phyloP scores from a whole-genome alignment of 768 basidiomycete genomes.

The Hortiboletus flavorubellus region DNA sequence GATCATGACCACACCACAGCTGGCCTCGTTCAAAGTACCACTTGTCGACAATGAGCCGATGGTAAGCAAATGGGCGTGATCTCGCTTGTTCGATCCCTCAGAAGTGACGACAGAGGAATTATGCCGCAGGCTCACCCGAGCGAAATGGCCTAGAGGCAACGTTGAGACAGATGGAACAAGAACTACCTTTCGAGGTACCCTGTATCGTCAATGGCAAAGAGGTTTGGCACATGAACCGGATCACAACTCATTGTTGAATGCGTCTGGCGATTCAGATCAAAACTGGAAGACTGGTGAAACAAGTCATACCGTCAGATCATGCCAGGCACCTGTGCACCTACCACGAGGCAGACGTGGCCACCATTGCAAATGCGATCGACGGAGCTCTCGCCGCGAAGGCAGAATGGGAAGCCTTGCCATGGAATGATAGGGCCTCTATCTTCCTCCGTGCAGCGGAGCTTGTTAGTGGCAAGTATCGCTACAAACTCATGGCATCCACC shows the following conservation, averaged over 20 bases:
- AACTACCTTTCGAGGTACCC: conserved; percentile 89
- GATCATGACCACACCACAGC: conserved; percentile 65
- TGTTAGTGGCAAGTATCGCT: conserved; percentile 92
- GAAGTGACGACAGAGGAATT: conserved; percentile 53
- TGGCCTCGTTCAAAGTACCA: conserved; percentile 85
- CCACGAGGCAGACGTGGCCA: conserved; percentile 81
- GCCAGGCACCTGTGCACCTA: conserved; percentile 77
- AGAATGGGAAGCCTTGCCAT: conserved; percentile 92
- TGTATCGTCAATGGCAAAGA: conserved; percentile 88
- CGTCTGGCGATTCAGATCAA: conserved; percentile 50
- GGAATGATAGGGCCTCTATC: conserved; percentile 96
- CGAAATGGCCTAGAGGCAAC: conserved; percentile 69
- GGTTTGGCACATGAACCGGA: conserved; percentile 40
- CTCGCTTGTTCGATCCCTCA: not conserved
- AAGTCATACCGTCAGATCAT: conserved; percentile 85
- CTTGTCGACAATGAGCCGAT: conserved; percentile 90
- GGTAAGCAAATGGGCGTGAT: conserved; percentile 42
- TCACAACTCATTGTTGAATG: conserved; percentile 2
- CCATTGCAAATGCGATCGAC: conserved; percentile 76
- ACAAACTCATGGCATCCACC: conserved; percentile 92
- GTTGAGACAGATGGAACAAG: conserved; percentile 73
- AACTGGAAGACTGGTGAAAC: conserved; percentile 75
- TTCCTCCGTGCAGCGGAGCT: conserved; percentile 98
- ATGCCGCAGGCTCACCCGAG: conserved; percentile 77
- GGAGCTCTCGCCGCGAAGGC: conserved; percentile 83